Base-by-base conservation (phyloP, 495 filamentous ascomycete genomes). In the Daldinia concentrica region DNA sequence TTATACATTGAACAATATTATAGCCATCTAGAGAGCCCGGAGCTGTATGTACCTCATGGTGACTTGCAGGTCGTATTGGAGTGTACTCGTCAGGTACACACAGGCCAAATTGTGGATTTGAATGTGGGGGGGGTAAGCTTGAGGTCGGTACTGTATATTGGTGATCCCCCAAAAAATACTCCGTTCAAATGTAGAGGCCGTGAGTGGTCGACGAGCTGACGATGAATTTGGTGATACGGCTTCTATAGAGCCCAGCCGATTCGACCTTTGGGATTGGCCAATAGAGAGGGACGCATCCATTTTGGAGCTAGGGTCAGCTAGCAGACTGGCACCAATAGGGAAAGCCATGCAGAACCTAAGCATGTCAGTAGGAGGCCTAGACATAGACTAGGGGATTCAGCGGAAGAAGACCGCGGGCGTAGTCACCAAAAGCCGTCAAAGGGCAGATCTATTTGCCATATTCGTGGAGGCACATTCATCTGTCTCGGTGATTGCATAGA, bases 201-300 rank as follows among this genome's bases (percentile, higher is more conserved):
- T 67, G 3, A 65, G 30, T 60, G 37, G 59, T 60, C 36, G 55
- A 19, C 24, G 45, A 48, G 61, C 51, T 66, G 66, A 52, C 62
- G 62, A 69, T 59, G 71, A 58, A 32, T 63, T 59, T 73, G 61
- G 66, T 59, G 65, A 73, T 69, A 73, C 65, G 57, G 63, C 45
- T 36, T 36, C 41, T 48, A 52, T 32, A 58, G 34, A 52, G 29
- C 55, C 54, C 30, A 61, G 61, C 41, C 60, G 37, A 26, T 52
- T 62, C 27, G 55, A 61, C 30, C 45, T 51, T 32, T 58, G 39
- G 54, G 32, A 65, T 62, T 73, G 55, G 56, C 55, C 56, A 73
- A 68, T 68, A 9, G 37, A 36, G 17, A 56, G 30, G 22, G 27
- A 34, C 22, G 22, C 30, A 22, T 39, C 51, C 56, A 56, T 32